phyloP scores from a whole-genome alignment of 2,329 filamentous ascomycete genomes.

The Beauveria varroae region DNA sequence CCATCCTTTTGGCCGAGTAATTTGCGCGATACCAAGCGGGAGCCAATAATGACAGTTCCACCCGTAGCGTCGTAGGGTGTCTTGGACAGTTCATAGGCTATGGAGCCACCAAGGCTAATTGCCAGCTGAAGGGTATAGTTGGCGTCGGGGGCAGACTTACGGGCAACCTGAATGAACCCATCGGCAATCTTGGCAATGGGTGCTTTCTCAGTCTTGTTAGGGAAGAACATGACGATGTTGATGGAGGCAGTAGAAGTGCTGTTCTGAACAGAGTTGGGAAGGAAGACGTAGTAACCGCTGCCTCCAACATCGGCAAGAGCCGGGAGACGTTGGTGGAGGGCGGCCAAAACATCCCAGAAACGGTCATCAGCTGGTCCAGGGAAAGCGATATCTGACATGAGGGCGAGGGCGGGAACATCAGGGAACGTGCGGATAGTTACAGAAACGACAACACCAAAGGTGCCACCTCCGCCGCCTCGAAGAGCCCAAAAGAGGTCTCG shows the following conservation, averaged over 20 bases:
- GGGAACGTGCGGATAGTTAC: constrained; percentile 35
- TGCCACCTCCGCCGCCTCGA: constrained; percentile 37
- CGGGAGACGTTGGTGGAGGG: constrained; percentile 26
- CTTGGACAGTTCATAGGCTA: constrained; percentile 7
- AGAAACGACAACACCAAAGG: constrained; percentile 35
- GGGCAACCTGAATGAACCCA: background rate
- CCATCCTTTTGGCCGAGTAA: constrained; percentile 22
- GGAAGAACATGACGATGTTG: constrained; percentile 7
- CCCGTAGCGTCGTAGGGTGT: constrained; percentile 17
- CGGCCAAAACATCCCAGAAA: constrained; percentile 24
- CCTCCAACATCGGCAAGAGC: constrained; percentile 28
- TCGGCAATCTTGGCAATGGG: constrained; percentile 1
- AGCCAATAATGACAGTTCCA: constrained; percentile 14
- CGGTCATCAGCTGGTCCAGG: constrained; percentile 21
- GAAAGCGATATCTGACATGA: constrained; percentile 21
- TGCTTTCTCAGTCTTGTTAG: constrained; percentile 11
- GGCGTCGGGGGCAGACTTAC: background rate
- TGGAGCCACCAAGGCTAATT: background rate
- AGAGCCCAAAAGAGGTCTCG: constrained; percentile 38
- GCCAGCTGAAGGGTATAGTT: background rate
- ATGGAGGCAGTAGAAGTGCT: constrained; percentile 6
- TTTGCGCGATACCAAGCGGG: constrained; percentile 17
- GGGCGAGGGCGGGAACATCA: constrained; percentile 24
- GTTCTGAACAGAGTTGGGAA: constrained; percentile 13
- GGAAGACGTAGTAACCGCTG: constrained; percentile 29